phyloP scores from a whole-genome alignment of 2,329 filamentous ascomycete genomes.

The Alternaria angustiovoidea region DNA sequence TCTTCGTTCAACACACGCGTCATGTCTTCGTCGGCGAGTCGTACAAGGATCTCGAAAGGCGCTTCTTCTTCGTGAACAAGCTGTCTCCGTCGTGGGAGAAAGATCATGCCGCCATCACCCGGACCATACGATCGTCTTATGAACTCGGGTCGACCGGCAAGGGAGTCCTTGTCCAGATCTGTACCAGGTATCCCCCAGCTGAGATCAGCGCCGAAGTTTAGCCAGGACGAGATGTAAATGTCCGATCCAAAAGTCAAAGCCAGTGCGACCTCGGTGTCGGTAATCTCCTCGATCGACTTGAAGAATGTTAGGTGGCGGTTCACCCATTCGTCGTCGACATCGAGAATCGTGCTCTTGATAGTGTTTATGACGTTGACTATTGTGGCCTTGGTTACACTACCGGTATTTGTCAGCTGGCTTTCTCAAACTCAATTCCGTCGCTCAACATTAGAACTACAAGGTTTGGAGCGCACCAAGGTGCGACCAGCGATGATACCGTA shows the following conservation, averaged over 20 bases:
- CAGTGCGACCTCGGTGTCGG: slow-evolving; percentile 42
- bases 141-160: slow-evolving; percentile 44
- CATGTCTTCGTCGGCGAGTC: slow-evolving; percentile 47
- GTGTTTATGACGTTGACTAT: slow-evolving; percentile 38
- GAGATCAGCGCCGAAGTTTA: slow-evolving; percentile 45
- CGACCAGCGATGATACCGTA: background rate
- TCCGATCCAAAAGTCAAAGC: slow-evolving; percentile 42
- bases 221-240: slow-evolving; percentile 48
- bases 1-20: slow-evolving; percentile 38
- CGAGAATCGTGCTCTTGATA: slow-evolving; percentile 38
- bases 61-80: slow-evolving; percentile 34
- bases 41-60: slow-evolving; percentile 46
- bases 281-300: slow-evolving; percentile 38
- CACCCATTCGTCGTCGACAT: slow-evolving; percentile 45
- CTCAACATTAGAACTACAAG: slow-evolving; percentile 12
- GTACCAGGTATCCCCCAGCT: slow-evolving; percentile 48
- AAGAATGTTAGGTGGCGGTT: slow-evolving; percentile 42
- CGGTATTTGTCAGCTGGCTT: slow-evolving; percentile 20
- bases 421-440: slow-evolving; percentile 1
- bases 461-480: slow-evolving; percentile 15
- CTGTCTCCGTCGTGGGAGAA: slow-evolving; percentile 42
- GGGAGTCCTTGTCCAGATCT: slow-evolving; percentile 28
- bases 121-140: slow-evolving; percentile 42
- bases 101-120: slow-evolving; percentile 47
- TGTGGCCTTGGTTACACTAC: slow-evolving; percentile 42